Base-by-base conservation (phyloP, 208 protist genomes). In the Crithidia mellificae region DNA sequence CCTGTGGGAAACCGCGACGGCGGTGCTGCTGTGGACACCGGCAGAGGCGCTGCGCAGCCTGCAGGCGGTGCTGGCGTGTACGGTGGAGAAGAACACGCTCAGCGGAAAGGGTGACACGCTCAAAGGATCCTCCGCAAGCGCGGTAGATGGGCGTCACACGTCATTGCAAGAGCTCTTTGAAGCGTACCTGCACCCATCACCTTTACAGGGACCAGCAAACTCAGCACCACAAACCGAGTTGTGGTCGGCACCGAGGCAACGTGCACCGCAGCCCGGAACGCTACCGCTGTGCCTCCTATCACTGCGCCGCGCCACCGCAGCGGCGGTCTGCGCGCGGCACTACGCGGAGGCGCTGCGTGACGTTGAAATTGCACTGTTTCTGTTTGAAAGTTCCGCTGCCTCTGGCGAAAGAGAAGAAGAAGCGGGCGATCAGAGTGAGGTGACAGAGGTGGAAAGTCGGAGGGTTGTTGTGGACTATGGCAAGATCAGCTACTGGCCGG, bases 1-100 rank as follows among this genome's bases (percentile, higher is more conserved):
- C 8, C 62, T 75, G 22, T 75, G 70, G 70, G 70, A 75, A 22
- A 19, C 67, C 22, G 36, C 70, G 3, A 49, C 70, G 8, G 70
- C 62, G 0, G 70, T 59, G 32, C 38, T 75, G 34, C 41, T 75
- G 8, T 50, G 20, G 7, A 20, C n/a, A 0, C 44, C 70, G 15
- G 30, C 17, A 0, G 70, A 75, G 20, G 53, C 61, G 0, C n/a
- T 75, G 36, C 61, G 53, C 11, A 44, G 17, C 0, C 8, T 69
- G 25, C 32, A 56, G 1, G 50, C 39, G 0, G 43, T 44, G 6
- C 1, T 68, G 1, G 1, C 36, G 8, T 8, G 14, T 22, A 29
- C 53, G 0, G 8, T 15, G 3, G 15, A 46, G 7, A 38, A 11
- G 11, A 38, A 5, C 7, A 12, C 34, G 7, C 8, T 12, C 41